Percentiles rank a stretch among this genome's conserved stretches.
Evolutionary conservation across 441 rosid species (phyloP).

Genomic region (Gossypium gossypioides): DNA sequence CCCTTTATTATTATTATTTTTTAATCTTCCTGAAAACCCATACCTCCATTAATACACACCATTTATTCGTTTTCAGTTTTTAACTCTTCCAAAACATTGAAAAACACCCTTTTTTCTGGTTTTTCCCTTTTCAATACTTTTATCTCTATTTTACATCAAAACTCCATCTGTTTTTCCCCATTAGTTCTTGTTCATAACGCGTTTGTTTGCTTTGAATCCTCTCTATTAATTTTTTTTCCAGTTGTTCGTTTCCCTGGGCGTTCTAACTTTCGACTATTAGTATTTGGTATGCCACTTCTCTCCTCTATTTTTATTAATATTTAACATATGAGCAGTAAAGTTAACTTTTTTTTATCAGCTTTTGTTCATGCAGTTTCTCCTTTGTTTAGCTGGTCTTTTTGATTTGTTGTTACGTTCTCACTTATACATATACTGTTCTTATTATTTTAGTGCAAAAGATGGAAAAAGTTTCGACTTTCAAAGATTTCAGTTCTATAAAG

Average conservation of each 20-base stretch:
- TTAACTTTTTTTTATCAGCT: background rate
- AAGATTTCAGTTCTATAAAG: background rate
- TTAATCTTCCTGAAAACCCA: background rate
- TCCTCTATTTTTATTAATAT: background rate
- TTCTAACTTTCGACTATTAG: background rate
- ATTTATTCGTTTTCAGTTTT: background rate
- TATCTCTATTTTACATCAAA: background rate
- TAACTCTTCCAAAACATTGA: background rate
- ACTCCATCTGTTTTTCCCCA: background rate
- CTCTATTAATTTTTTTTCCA: background rate
- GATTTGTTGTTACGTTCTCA: background rate
- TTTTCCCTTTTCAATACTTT: background rate
- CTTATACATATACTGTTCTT: background rate
- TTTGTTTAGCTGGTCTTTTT: background rate
- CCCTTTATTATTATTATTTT: background rate
- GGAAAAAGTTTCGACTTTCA: background rate
- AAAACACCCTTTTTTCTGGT: background rate
- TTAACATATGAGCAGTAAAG: background rate
- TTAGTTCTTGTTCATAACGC: background rate
- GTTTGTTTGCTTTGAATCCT: background rate
- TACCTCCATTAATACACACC: background rate
- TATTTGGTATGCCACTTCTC: background rate
- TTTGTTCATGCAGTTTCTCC: background rate
- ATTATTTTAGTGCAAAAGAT: background rate
- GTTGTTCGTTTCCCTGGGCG: background rate